Conservation (phyloP, 2,329 filamentous ascomycete genomes). For the Biscogniauxia mediterranea region DNA sequence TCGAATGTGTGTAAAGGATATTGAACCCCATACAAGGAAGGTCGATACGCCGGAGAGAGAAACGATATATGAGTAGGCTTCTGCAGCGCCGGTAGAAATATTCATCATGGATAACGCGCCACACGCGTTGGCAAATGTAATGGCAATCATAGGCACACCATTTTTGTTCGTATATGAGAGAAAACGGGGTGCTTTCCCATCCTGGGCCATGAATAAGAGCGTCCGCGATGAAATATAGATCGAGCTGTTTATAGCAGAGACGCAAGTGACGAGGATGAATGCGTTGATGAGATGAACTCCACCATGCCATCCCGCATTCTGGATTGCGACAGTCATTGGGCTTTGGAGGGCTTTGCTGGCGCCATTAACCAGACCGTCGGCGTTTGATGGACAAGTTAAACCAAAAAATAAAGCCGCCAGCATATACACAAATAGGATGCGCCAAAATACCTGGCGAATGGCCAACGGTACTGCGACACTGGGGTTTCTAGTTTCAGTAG, state of each 20-base stretch:
- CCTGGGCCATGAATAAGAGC: constrained; percentile 72
- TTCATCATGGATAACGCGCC: constrained; percentile 76
- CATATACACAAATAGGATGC: constrained; percentile 64
- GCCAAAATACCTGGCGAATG: constrained; percentile 60
- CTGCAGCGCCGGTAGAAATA: constrained; percentile 61
- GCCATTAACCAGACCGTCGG: constrained; percentile 60
- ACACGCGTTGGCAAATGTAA: constrained; percentile 68
- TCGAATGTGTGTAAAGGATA: constrained; percentile 69
- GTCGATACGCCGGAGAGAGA: constrained; percentile 69
- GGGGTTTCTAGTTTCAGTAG: constrained; percentile 60
- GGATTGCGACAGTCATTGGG: constrained; percentile 71
- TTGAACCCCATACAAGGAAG: constrained; percentile 70
- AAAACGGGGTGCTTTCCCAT: constrained; percentile 67
- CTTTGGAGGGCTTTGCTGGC: constrained; percentile 64
- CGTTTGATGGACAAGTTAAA: constrained; percentile 69
- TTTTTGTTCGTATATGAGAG: constrained; percentile 65
- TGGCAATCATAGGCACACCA: constrained; percentile 59
- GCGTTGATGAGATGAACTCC: constrained; percentile 77
- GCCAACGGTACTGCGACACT: constrained; percentile 54
- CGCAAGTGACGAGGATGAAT: constrained; percentile 71
- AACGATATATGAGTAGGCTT: constrained; percentile 68
- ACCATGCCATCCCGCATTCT: constrained; percentile 70
- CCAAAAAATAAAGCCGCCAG: constrained; percentile 73
- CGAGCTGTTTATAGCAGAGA: constrained; percentile 70
- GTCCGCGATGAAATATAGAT: constrained; percentile 78